phyloP scores from a whole-genome alignment of 2,329 filamentous ascomycete genomes.

The Aurifilum marmelostoma region DNA sequence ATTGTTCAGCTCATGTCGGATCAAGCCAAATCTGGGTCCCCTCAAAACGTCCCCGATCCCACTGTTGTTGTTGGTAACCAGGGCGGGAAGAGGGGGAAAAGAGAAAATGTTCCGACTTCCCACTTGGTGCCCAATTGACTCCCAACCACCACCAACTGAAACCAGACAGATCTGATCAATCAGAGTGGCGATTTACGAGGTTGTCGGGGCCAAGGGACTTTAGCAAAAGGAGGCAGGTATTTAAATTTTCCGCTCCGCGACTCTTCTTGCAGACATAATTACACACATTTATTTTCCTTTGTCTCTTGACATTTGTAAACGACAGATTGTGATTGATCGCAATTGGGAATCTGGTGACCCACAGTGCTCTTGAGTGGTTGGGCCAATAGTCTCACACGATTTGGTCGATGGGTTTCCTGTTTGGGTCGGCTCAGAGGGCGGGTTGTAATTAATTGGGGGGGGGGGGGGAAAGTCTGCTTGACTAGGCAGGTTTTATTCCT shows the following conservation, averaged over 20 bases:
- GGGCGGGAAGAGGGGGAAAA: no score
- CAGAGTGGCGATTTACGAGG: no score
- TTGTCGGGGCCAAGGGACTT: no score
- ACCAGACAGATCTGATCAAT: not conserved
- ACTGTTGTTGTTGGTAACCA: not conserved
- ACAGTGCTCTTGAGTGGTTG: not conserved
- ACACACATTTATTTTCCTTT: no score
- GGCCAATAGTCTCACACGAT: slow-evolving; percentile 2
- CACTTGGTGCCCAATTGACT: not conserved
- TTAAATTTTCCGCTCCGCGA: no score
- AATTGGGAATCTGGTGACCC: not conserved
- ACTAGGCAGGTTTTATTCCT: not conserved
- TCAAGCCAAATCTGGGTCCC: not conserved
- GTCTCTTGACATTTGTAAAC: no score
- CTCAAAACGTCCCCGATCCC: not conserved
- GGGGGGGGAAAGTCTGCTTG: no score
- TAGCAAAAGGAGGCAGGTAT: no score
- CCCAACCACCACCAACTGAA: not conserved
- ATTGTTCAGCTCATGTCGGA: not conserved
- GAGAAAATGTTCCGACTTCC: no score
- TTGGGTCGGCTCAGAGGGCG: not conserved
- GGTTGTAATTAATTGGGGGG: no score
- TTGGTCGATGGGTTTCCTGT: not conserved
- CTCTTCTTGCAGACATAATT: no score
- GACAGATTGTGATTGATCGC: not conserved